Evolutionary conservation across 495 filamentous ascomycete species (phyloP).

Genomic region (Podospora appendiculata): DNA sequence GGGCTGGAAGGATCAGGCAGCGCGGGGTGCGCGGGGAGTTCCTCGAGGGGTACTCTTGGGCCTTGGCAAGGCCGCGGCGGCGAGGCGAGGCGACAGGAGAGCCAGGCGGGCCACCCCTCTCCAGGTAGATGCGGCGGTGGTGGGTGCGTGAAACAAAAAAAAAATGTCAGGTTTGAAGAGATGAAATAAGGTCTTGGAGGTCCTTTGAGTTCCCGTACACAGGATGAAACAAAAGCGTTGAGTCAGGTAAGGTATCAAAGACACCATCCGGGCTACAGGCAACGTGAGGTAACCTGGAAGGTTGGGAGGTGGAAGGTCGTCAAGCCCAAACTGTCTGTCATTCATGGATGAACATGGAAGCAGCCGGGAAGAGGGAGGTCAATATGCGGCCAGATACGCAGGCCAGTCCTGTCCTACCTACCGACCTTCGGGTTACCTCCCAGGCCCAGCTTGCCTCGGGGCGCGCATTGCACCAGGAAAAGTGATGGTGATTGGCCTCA

Average conservation of each 20-base stretch:
- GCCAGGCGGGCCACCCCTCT: not conserved
- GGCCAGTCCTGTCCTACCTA: constrained; percentile 9
- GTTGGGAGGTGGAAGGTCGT: not conserved
- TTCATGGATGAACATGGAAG: not conserved
- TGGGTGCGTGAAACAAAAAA: not conserved
- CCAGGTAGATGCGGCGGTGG: not conserved
- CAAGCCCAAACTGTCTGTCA: not conserved
- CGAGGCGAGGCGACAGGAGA: no score
- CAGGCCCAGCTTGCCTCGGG: not conserved
- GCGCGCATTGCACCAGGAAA: not conserved
- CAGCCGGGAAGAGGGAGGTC: constrained; percentile 15
- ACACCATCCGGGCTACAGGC: no score
- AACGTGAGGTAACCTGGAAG: no score
- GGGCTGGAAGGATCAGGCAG: not conserved
- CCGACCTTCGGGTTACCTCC: no score
- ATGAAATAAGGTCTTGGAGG: no score
- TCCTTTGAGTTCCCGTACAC: not conserved
- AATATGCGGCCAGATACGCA: constrained; percentile 32
- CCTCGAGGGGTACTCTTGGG: no score
- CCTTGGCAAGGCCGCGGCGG: no score
- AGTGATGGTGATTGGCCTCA: constrained; percentile 23
- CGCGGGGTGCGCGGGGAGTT: no score
- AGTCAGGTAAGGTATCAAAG: not conserved
- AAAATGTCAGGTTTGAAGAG: not conserved
- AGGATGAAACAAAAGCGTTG: not conserved